Evolutionary conservation across 352 stramenopile genomes (phyloP), one percentile per base, ranked within the genome.

Genomic region (Phytophthora citricola): DNA sequence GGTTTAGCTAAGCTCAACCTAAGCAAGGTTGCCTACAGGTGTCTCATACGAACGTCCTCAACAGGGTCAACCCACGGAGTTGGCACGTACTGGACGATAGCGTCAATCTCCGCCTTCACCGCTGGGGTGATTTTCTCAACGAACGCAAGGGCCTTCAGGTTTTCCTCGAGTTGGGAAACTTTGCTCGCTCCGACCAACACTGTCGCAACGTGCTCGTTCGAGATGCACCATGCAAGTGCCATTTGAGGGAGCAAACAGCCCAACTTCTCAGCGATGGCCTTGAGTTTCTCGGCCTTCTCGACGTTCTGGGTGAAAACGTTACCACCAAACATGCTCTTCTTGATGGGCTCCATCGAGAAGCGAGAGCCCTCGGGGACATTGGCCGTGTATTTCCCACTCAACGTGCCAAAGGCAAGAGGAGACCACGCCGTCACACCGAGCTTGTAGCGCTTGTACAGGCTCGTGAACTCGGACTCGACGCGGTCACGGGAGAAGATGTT

Each of bases 301-400:
- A 64, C 57, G 7, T 45, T 45, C 10, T 58, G 32, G 11, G 12
- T 32, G 15, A 53, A 66, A 1, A 24, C 22, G 8, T 39, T 26
- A 5, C 39, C 52, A n/a, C 15, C 29, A 24, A 44, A 44, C 48
- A 44, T 55, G n/a, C 27, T 54, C 29, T 41, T 54, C 29, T 51
- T 38, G 29, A 41, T 53, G 14, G 46, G 46, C 46, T 53, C 46
- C 48, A 44, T 55, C 31, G 48, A 31, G 20, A 56, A 56, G 22
- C 63, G 74, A 10, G 63, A 87, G 15, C 66, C 81, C 1, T 71
- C 59, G 8, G 59, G 66, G 17, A 66, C 58, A 8, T 22, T 53
- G 66, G 12, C 29, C 5, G 70, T 73, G 75, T 91, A 90, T 62
- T 91, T 91, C 48, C 75, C 79, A 34, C 76, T 86, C 43, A 91